Evolutionary conservation across 176 grass and related monocot genomes (phyloP).

Genomic region (Eleusine indica): DNA sequence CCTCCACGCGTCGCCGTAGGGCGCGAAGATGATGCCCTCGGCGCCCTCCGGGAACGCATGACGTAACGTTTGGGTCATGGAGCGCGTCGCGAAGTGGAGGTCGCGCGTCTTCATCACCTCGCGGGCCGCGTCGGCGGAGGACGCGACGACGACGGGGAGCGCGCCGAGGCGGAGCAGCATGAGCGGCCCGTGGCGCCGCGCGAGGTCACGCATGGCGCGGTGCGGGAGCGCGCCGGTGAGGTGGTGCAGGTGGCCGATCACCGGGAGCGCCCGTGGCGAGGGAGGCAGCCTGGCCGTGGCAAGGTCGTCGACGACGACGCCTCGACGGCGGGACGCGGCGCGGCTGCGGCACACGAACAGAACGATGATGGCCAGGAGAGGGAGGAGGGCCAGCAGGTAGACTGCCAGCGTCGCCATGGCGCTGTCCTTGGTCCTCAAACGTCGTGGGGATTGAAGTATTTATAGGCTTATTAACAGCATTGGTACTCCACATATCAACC

Average conservation of each 20-base stretch:
- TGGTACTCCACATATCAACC: no score
- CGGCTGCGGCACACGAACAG: not conserved
- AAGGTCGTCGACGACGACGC: no score
- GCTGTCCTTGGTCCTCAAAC: not conserved
- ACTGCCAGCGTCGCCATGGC: not conserved
- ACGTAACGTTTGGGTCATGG: no score
- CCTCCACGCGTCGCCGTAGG: slow-evolving; percentile 59
- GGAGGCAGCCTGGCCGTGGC: not conserved
- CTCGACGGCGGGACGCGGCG: not conserved
- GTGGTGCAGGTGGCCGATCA: not conserved
- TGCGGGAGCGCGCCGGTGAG: slow-evolving; percentile 37
- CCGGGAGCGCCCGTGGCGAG: not conserved
- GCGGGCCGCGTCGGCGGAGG: no score
- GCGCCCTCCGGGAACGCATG: no score
- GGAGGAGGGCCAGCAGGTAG: not conserved
- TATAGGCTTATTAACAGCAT: no score
- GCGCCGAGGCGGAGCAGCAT: slow-evolving; percentile 17
- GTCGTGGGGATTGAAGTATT: no score
- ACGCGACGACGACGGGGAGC: not conserved
- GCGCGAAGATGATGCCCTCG: slow-evolving; percentile 53
- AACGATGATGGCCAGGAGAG: slow-evolving; percentile 7
- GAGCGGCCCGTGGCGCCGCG: slow-evolving; percentile 45
- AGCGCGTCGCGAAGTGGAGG: no score
- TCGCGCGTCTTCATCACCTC: no score
- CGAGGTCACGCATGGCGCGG: slow-evolving; percentile 37